Base-by-base conservation (phyloP, 805 yeast genomes). In the Wickerhamiella azyma region DNA sequence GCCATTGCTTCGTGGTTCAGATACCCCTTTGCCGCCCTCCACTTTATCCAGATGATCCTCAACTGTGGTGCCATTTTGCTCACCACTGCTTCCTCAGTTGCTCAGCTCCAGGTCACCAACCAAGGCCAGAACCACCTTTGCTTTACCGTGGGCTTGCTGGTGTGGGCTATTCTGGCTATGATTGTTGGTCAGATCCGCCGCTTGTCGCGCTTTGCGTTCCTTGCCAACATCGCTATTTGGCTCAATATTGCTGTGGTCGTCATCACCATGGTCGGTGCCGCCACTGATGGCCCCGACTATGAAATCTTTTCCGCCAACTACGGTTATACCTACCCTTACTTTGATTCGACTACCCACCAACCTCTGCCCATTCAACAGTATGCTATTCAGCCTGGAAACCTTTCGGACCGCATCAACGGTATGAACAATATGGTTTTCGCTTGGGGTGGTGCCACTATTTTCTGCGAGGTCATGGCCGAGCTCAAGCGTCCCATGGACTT, bases 401-500 rank as follows among this genome's bases (percentile, higher is more conserved):
- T 53, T 16, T 28, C 17, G 9, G 39, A 26, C 26, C 46, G 46
- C 13, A 52, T 53, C 41, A 45, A 16, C 19, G 57, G 57, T 40
- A 48, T 67, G 49, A 63, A 69, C 58, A 70, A 70, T 54, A 63
- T 70, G 50, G 71, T 71, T 16, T 71, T 66, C 55, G 67, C 73
- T 2, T 71, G 68, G 61, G 75, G 74, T 35, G 76, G 38, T 36
- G 38, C 38, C 21, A 36, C 38, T 9, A 19, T 36, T 13, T 36
- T 36, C 26, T 36, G 38, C 10, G 73, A 71, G 52, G 63, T 71
- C 43, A 60, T 71, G 59, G 67, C 75, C 9, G 75, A 71, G 55
- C 66, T 71, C 72, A 61, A 57, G 47, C 61, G 68, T 41, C 75
- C 75, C 8, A 58, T 59, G 63, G 75, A 71, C 47, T 71, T 71